A percentile compares a stretch with the other conserved stretches of the same genome.
Conservation (phyloP, 139 green algal genomes). For the Chlamydomonas sp. region DNA sequence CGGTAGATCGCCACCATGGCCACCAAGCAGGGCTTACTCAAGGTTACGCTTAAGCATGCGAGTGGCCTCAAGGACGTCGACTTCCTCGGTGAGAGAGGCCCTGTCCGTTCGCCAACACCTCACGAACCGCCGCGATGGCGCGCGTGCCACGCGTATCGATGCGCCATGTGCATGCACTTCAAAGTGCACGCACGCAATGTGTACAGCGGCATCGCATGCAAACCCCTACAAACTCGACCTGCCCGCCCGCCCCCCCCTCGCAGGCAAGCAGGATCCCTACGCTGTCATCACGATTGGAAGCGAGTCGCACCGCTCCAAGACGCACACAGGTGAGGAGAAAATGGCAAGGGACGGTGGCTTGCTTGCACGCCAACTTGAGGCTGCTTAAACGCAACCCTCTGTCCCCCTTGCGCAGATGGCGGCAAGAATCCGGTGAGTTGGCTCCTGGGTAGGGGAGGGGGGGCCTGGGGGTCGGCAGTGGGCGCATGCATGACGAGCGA, state of each 20-base stretch:
- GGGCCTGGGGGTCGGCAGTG: too few species aligned
- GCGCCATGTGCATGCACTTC: too few species aligned
- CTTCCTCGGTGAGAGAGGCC: too few species aligned
- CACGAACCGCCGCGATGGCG: too few species aligned
- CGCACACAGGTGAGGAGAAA: not conserved
- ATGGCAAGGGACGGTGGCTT: not conserved
- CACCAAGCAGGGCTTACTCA: not conserved
- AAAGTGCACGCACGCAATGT: too few species aligned
- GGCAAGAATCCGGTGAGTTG: constrained; percentile 28
- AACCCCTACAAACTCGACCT: too few species aligned
- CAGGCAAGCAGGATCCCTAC: constrained; percentile 12
- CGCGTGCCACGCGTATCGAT: too few species aligned
- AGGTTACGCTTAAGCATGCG: constrained; percentile 9
- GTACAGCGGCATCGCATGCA: too few species aligned
- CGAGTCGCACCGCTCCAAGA: not conserved
- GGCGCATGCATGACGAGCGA: not conserved
- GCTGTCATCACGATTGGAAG: constrained; percentile 1
- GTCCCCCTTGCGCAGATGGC: constrained; percentile 22
- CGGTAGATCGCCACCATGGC: constrained; percentile 3
- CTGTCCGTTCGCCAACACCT: too few species aligned
- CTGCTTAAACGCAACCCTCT: not conserved
- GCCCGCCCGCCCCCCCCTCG: not conserved
- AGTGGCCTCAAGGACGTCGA: not conserved
- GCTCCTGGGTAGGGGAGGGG: not conserved
- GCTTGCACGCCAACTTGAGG: not conserved